These are phyloP conservation scores for Pugionium dolabratum DNA, from an alignment of 345 rosid genomes.

Conservation along the genomic window DNA sequence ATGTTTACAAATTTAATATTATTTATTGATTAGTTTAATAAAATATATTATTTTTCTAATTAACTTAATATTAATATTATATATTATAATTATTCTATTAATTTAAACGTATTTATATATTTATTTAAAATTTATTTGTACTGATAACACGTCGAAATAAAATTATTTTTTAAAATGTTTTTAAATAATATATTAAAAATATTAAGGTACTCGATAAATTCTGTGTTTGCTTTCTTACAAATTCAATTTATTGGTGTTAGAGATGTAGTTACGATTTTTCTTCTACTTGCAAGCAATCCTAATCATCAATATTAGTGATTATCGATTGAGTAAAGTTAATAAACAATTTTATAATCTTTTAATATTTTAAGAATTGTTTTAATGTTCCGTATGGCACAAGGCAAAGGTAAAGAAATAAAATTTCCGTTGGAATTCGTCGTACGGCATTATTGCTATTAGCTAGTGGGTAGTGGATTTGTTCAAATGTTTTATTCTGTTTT, in stretches of 20 bases:
- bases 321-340: constrained; percentile 25
- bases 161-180: no score
- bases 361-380: constrained; percentile 24
- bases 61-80: no score
- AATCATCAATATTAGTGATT: constrained; percentile 31
- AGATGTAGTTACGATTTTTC: constrained; percentile 15
- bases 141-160: no score
- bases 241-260: constrained; percentile 24
- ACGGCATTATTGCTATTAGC: constrained; percentile 16
- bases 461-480: constrained; percentile 33
- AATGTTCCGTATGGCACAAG: constrained; percentile 40
- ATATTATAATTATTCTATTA: no score
- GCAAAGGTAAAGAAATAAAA: constrained; percentile 22
- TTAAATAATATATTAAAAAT: no score
- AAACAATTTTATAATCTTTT: constrained; percentile 24
- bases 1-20: no score
- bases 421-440: constrained; percentile 26
- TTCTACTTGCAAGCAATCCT: constrained; percentile 37
- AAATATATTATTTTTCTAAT: no score
- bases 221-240: constrained; percentile 1
- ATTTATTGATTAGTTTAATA: no score
- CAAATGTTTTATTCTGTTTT: constrained; percentile 35
- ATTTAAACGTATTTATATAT: no score
- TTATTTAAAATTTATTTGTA: no score
- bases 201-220: not conserved